Evolutionary conservation across 1,139 yeast genomes (phyloP), one percentile per base, ranked within the genome.

Genomic region (Candida sanyaensis): DNA sequence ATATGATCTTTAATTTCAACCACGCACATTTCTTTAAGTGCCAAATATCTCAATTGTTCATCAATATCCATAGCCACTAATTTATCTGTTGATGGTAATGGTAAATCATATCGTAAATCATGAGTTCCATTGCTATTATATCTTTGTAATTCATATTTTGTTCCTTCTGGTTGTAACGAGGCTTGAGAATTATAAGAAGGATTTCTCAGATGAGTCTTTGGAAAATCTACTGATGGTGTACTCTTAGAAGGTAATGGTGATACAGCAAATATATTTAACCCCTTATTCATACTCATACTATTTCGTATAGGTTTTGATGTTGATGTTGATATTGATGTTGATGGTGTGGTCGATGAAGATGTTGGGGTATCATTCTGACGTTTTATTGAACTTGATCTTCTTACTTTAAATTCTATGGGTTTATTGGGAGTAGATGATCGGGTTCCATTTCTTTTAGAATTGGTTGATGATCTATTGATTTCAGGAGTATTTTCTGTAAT

Each of bases 11-110:
- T 80, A 40, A 81, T 61, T 52, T 82, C 86, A 36, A 83, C 80
- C 29, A 81, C 69, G 21, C 74, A 69, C 86, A 83, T 81, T 58
- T 84, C 89, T 55, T 81, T 83, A 33, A 81, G 63, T 0, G 88
- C 88, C 46, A 84, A 64, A 11, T 77, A 61, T 49, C 87, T 64
- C 42, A 84, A 65, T 49, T 81, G 82, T n/a, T 79, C 82, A 48
- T 80, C 82, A 9, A 83, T 68, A 17, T 71, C 78, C 50, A 74
- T 59, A 4, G 54, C 49, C 9, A 50, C 51, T 23, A 75, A 61
- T 42, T 68, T 69, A 24, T 64, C 69, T 21, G 59, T 52, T 33
- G 64, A 65, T 1, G 78, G 78, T 10, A 73, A 53, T 1, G 69
- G 64, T 5, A 67, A 47, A 42, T 69, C 72, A 41, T 55, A 62